Evolutionary conservation across 441 rosid genomes (phyloP).

Genomic region (Populus hybrid): DNA sequence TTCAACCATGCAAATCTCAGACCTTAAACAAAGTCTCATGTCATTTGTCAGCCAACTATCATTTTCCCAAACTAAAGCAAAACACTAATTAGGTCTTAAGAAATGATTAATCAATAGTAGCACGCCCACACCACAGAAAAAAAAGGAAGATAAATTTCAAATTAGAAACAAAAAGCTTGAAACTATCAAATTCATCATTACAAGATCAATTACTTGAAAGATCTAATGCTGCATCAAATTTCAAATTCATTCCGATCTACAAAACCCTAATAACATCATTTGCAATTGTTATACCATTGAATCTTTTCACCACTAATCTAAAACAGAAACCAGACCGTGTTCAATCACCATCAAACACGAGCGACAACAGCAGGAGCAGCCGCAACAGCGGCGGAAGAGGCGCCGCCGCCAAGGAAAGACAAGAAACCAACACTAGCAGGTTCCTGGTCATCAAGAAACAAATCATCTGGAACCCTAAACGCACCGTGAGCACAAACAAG

Average conservation of each 20-base stretch:
- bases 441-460: constrained; percentile 67
- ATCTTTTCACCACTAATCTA: not conserved
- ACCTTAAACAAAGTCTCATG: not conserved
- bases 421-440: constrained; percentile 50
- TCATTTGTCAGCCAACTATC: not conserved
- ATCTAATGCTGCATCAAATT: not conserved
- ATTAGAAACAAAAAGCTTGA: not conserved
- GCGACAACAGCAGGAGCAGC: constrained; percentile 49
- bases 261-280: not conserved
- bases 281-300: not conserved
- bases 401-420: constrained; percentile 62
- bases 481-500: constrained; percentile 67
- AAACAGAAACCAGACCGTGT: not conserved
- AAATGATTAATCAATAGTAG: not conserved
- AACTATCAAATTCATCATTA: not conserved
- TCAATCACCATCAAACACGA: constrained; percentile 34
- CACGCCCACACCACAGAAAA: not conserved
- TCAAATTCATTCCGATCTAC: not conserved
- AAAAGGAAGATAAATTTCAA: no score
- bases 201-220: no score
- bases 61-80: no score
- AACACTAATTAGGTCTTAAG: not conserved
- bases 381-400: constrained; percentile 46
- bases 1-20: not conserved
- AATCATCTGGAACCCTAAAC: constrained; percentile 68